These are phyloP conservation scores for Kazachstania taianensis DNA, from an alignment of 805 yeast genomes.

Conservation along the genomic window DNA sequence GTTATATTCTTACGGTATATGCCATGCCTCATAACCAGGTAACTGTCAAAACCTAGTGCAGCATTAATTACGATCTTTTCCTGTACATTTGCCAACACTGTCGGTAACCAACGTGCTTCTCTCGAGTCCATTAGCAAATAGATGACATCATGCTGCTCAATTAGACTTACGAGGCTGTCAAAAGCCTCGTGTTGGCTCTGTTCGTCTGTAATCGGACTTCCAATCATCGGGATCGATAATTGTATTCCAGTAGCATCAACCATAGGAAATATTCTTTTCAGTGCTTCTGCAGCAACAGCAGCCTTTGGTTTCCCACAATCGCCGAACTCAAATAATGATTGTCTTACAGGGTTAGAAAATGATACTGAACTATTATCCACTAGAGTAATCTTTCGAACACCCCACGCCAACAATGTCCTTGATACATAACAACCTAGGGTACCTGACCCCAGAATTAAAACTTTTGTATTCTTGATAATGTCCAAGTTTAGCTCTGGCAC, in stretches of 20 bases:
- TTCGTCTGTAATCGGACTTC: slow-evolving; percentile 68
- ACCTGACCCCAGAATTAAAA: slow-evolving; percentile 87
- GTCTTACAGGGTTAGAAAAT: slow-evolving; percentile 91
- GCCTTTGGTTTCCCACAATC: slow-evolving; percentile 86
- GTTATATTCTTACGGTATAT: slow-evolving; percentile 20
- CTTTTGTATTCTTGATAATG: slow-evolving; percentile 45
- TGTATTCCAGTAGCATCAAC: slow-evolving; percentile 52
- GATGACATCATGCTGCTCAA: slow-evolving; percentile 61
- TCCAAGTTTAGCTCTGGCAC: slow-evolving; percentile 75
- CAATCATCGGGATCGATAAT: slow-evolving; percentile 90
- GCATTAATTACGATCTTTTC: slow-evolving; percentile 77
- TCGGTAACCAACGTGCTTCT: slow-evolving; percentile 96
- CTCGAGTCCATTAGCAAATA: slow-evolving; percentile 87
- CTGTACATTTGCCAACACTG: slow-evolving; percentile 60
- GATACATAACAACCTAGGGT: slow-evolving; percentile 90
- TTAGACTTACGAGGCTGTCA: slow-evolving; percentile 40
- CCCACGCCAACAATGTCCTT: slow-evolving; percentile 88
- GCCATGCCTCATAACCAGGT: slow-evolving; percentile 91
- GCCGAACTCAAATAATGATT: slow-evolving; percentile 71
- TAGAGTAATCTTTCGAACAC: slow-evolving; percentile 73
- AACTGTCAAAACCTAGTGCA: slow-evolving; percentile 92
- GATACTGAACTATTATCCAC: slow-evolving; percentile 87
- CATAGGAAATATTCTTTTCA: slow-evolving; percentile 69
- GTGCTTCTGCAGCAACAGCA: slow-evolving; percentile 57
- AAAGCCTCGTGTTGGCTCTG: slow-evolving; percentile 40